Base-by-base conservation (phyloP, 495 filamentous ascomycete species). In the Penicillium nucicola region DNA sequence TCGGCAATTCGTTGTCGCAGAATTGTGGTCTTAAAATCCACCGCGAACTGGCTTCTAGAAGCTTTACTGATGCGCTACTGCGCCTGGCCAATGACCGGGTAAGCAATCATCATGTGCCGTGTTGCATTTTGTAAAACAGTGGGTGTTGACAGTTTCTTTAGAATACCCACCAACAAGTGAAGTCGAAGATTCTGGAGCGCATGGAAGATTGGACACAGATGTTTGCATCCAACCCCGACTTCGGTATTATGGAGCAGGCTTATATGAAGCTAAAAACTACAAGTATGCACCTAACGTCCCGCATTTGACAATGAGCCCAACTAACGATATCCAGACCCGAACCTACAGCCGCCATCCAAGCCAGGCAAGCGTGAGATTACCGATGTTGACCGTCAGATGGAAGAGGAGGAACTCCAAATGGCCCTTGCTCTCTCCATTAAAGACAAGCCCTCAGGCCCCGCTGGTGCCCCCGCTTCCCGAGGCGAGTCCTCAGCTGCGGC, bases 371-470 rank as follows among this genome's bases (percentile, higher is more conserved):
- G 83, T 35, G 82, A 89, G 60, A 92, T 98, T 44, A 96, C 92
- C 33, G 87, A 92, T 23, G 39, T 86, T 35, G 93, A 98, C 70
- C 83, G 95, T 42, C 87, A 90, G 69, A 97, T 95, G 68, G 93
- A 98, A 61, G 93, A 98, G 53, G 95, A 97, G 42, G 93, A 98
- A 69, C 71, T 98, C 15, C 95, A 97, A 66, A 96, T 96, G 87
- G 93, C 93, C 9, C 76, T 98, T 13, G 90, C 85, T 41, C 78
- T 97, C 44, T 95, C 89, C 17, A 83, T 98, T 50, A 90, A 93
- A 67, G 95, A 98, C 42, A 90, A 83, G 45, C 10, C 35, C 38
- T 11, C 37, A n/a, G 37, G 11, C 4, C 25, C 30, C 0, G 37
- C 46, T 11, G 13, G 25, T 33, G 39, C 28, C 13, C 48, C 69